These are phyloP conservation scores for Taiozyma onychis DNA, from an alignment of 1,139 yeast genomes.

Conservation along the genomic window DNA sequence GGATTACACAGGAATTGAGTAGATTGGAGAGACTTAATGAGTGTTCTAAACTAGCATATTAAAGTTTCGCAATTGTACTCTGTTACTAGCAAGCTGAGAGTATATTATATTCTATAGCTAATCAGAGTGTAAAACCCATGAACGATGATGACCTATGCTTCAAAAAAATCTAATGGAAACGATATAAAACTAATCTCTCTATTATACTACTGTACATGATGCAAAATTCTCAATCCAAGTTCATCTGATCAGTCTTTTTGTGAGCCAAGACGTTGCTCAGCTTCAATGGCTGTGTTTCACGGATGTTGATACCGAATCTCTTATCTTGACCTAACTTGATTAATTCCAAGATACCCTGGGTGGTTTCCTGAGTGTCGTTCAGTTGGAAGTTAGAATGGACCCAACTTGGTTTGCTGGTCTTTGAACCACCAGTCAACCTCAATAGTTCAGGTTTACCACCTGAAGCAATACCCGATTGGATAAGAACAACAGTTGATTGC, in stretches of 20 bases:
- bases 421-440: slow-evolving; percentile 75
- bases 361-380: slow-evolving; percentile 33
- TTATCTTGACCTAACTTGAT: slow-evolving; percentile 55
- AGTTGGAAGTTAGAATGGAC: slow-evolving; percentile 70
- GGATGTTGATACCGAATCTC: slow-evolving; percentile 60
- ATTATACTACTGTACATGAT: neutral
- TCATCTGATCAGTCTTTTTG: slow-evolving; percentile 26
- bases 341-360: slow-evolving; percentile 48
- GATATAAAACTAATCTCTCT: neutral
- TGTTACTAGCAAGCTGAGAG: no score
- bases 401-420: slow-evolving; percentile 72
- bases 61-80: no score
- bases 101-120: no score
- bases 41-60: no score
- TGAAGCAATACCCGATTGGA: slow-evolving; percentile 35
- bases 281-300: slow-evolving; percentile 56
- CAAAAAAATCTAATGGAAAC: neutral
- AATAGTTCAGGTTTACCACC: slow-evolving; percentile 54
- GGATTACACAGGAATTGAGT: no score
- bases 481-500: slow-evolving; percentile 62
- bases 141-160: no score
- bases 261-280: slow-evolving; percentile 13
- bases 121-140: no score
- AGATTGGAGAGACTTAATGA: no score
- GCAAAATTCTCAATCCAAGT: slow-evolving; percentile 27